phyloP scores from a whole-genome alignment of 1,139 yeast species.

The Yamadazyma siamensis region DNA sequence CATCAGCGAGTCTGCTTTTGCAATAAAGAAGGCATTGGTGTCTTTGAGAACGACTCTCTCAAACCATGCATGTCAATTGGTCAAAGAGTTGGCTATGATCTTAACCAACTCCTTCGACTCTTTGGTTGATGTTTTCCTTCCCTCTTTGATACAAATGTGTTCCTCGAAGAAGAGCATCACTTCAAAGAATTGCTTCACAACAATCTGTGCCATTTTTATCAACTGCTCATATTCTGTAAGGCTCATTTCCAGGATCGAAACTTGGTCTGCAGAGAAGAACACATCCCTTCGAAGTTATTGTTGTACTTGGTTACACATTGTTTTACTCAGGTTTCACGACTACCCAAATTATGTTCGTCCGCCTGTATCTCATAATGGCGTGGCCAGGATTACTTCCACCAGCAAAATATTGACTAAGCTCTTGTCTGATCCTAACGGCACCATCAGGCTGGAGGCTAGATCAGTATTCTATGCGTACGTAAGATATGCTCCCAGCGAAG shows the following conservation, averaged over 20 bases:
- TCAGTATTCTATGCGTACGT: slow-evolving; percentile 69
- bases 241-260: slow-evolving; percentile 48
- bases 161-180: slow-evolving; percentile 79
- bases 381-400: slow-evolving; percentile 37
- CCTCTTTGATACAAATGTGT: slow-evolving; percentile 58
- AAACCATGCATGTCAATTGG: slow-evolving; percentile 68
- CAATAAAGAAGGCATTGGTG: slow-evolving; percentile 61
- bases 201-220: slow-evolving; percentile 58
- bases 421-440: slow-evolving; percentile 75
- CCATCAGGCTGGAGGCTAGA: slow-evolving; percentile 75
- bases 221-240: slow-evolving; percentile 54
- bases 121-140: slow-evolving; percentile 59
- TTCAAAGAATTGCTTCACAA: slow-evolving; percentile 68
- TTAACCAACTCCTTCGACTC: slow-evolving; percentile 52
- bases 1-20: slow-evolving; percentile 50
- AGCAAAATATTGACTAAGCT: slow-evolving; percentile 57
- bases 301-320: slow-evolving; percentile 66
- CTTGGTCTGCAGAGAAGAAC: slow-evolving; percentile 64
- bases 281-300: slow-evolving; percentile 63
- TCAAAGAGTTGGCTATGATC: slow-evolving; percentile 66
- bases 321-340: slow-evolving; percentile 43
- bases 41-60: slow-evolving; percentile 86
- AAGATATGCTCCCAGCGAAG: slow-evolving; percentile 44
- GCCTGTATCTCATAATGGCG: slow-evolving; percentile 8
- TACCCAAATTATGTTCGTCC: slow-evolving; percentile 10